Percentiles rank a stretch among this genome's conserved stretches.
These are phyloP conservation scores for Plasmodium cynomolgi DNA, from an alignment of 169 alveolate genomes.

Conservation along the genomic window DNA sequence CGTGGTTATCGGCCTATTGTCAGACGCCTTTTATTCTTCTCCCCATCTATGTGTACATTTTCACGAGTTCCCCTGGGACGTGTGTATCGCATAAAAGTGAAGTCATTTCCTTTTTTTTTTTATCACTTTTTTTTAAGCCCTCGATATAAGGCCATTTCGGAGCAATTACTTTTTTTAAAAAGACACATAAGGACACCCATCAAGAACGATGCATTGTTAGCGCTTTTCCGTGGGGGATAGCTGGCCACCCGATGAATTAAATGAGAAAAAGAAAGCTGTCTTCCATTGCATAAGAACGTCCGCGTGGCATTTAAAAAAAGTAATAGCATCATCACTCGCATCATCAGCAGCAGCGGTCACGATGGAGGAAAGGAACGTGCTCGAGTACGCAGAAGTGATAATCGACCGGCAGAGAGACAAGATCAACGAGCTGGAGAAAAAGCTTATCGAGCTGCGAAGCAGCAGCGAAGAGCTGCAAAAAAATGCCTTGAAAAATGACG, in stretches of 20 bases:
- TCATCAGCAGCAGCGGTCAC: background rate
- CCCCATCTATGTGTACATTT: background rate
- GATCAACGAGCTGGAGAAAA: conserved; percentile 67
- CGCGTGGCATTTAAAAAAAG: background rate
- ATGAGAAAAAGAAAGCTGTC: background rate
- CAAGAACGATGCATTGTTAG: background rate
- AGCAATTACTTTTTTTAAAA: background rate
- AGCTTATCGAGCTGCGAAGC: conserved; percentile 41
- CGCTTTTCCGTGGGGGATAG: background rate
- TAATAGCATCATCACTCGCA: background rate
- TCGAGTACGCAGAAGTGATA: conserved; percentile 75
- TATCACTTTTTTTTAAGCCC: background rate
- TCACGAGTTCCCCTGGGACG: background rate
- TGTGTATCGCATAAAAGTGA: background rate
- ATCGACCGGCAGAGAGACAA: conserved; percentile 75
- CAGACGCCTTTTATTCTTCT: background rate
- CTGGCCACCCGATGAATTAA: background rate
- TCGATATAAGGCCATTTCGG: background rate
- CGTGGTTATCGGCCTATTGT: background rate
- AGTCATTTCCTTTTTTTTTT: background rate
- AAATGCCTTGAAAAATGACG: conserved; percentile 49
- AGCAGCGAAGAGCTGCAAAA: conserved; percentile 70
- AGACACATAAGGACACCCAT: background rate
- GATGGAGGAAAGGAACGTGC: conserved; percentile 72
- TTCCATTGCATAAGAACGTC: background rate